Evolutionary conservation across 768 basidiomycete species (phyloP).

Genomic region (Boletus sp.): DNA sequence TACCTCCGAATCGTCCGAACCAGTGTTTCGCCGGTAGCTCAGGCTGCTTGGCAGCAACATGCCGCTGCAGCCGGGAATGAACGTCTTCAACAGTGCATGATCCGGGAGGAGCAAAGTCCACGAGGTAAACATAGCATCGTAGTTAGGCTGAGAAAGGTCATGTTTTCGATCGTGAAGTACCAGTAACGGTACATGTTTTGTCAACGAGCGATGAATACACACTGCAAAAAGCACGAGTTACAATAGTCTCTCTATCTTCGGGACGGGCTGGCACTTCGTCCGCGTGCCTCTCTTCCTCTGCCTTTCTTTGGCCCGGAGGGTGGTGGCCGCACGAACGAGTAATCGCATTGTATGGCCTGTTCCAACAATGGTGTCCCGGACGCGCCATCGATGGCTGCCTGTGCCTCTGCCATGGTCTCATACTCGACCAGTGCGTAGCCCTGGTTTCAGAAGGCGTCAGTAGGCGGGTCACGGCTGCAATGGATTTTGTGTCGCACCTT

Average conservation of each 20-base stretch:
- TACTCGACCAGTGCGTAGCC: slow-evolving; percentile 99
- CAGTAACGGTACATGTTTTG: slow-evolving; percentile 3
- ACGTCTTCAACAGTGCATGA: background rate
- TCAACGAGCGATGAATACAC: background rate
- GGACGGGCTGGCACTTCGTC: slow-evolving; percentile 79
- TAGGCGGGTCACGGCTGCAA: background rate
- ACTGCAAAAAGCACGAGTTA: slow-evolving; percentile 1
- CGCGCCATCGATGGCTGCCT: slow-evolving; percentile 89
- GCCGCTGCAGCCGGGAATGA: slow-evolving; percentile 11
- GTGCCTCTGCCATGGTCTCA: slow-evolving; percentile 91
- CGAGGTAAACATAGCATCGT: background rate
- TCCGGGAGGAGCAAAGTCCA: background rate
- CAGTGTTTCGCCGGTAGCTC: background rate
- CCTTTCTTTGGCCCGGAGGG: slow-evolving; percentile 81
- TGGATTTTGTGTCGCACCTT: slow-evolving; percentile 57
- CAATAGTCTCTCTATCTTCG: slow-evolving; percentile 42
- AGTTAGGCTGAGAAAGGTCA: slow-evolving; percentile 5
- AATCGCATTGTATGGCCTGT: slow-evolving; percentile 86
- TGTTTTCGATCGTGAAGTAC: background rate
- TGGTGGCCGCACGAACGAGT: slow-evolving; percentile 85
- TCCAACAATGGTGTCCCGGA: slow-evolving; percentile 82
- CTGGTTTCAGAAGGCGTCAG: slow-evolving; percentile 40
- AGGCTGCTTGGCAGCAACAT: slow-evolving; percentile 8
- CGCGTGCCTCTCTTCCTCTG: slow-evolving; percentile 57
- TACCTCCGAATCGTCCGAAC: background rate